Percentiles rank a stretch among this genome's conserved stretches.
Evolutionary conservation across 345 rosid genomes (phyloP).

Genomic region (Triadica sebifera): DNA sequence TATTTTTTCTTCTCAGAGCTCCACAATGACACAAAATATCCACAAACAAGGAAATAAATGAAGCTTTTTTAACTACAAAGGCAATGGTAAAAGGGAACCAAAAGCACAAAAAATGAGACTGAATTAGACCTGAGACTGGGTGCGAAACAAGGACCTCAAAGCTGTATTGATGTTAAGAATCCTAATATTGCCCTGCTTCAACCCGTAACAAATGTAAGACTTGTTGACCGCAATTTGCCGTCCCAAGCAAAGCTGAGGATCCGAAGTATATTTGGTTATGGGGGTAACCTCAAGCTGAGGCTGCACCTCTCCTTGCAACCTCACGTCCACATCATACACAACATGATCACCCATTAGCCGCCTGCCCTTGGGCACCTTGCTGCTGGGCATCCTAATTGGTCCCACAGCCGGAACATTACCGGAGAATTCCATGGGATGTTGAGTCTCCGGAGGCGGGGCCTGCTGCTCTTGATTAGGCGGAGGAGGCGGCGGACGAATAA

Average conservation of each 20-base stretch:
- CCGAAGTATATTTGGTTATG: slow-evolving; percentile 77
- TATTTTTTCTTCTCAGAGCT: not conserved
- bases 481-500: slow-evolving; percentile 30
- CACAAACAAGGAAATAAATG: not conserved
- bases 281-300: slow-evolving; percentile 92
- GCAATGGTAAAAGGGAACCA: not conserved
- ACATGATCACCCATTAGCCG: slow-evolving; percentile 47
- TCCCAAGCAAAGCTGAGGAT: slow-evolving; percentile 76
- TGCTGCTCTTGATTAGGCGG: not conserved
- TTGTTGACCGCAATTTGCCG: slow-evolving; percentile 76
- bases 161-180: slow-evolving; percentile 82
- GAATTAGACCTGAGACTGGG: slow-evolving; percentile 64
- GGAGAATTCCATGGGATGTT: slow-evolving; percentile 16
- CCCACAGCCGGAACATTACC: slow-evolving; percentile 12
- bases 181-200: slow-evolving; percentile 76
- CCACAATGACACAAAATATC: not conserved
- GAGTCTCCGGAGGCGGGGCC: slow-evolving; percentile 3
- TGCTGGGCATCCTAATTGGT: slow-evolving; percentile 48
- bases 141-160: slow-evolving; percentile 65
- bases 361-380: slow-evolving; percentile 59
- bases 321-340: slow-evolving; percentile 61
- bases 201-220: slow-evolving; percentile 74
- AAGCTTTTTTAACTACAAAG: not conserved
- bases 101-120: too few species aligned
- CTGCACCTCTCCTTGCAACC: slow-evolving; percentile 62